Percentiles rank a stretch among this genome's conserved stretches.
Conservation (phyloP, 73 alveolate genomes). For the Uronychia setigera region DNA sequence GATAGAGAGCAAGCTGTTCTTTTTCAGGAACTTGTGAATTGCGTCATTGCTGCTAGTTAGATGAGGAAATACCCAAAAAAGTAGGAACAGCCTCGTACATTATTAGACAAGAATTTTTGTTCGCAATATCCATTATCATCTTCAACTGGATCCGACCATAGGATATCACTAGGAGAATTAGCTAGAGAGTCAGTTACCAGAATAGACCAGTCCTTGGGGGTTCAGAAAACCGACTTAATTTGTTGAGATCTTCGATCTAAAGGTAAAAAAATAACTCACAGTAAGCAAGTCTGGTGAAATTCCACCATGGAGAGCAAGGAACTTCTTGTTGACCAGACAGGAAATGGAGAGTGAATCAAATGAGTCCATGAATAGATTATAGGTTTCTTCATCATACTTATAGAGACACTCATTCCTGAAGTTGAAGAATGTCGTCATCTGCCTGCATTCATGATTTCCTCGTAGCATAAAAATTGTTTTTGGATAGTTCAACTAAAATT, state of each 20-base stretch:
- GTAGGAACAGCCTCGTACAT: slow-evolving; percentile 80
- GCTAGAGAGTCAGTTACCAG: slow-evolving; percentile 24
- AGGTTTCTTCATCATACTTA: slow-evolving; percentile 82
- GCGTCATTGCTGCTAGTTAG: slow-evolving; percentile 15
- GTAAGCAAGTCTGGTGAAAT: slow-evolving; percentile 84
- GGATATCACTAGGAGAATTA: slow-evolving; percentile 59
- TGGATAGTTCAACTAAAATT: slow-evolving; percentile 68
- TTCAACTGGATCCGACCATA: slow-evolving; percentile 93
- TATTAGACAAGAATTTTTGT: slow-evolving; percentile 57
- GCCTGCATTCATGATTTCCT: slow-evolving; percentile 94
- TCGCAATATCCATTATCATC: slow-evolving; percentile 69
- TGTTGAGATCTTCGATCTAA: slow-evolving; percentile 69
- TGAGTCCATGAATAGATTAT: slow-evolving; percentile 80
- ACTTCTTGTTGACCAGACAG: slow-evolving; percentile 79
- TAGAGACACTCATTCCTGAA: slow-evolving; percentile 81
- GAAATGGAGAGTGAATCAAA: slow-evolving; percentile 82
- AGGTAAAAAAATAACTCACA: not conserved
- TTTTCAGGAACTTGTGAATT: slow-evolving; percentile 60
- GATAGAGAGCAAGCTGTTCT: slow-evolving; percentile 66
- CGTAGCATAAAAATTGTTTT: slow-evolving; percentile 78
- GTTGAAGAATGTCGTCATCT: slow-evolving; percentile 87
- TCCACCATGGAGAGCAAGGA: slow-evolving; percentile 89
- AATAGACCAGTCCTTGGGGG: slow-evolving; percentile 85
- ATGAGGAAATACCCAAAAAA: slow-evolving; percentile 41
- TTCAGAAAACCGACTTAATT: slow-evolving; percentile 74